Conservation (phyloP, 371 early-diverging fungal species). For the Mucor indicus region DNA sequence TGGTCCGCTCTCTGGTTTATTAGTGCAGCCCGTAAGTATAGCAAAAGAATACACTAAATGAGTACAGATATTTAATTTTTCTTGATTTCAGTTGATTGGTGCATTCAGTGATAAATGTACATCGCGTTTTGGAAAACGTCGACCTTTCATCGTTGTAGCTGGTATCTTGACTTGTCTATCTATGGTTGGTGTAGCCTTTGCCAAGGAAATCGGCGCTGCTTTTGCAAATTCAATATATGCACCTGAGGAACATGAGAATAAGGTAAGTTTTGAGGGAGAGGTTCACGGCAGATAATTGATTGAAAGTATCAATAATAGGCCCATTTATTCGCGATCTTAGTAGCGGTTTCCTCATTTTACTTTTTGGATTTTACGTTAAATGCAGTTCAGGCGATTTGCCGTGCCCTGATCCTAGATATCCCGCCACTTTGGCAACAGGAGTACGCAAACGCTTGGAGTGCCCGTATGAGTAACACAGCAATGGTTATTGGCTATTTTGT, state of each 20-base stretch:
- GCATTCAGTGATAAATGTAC: constrained; percentile 58
- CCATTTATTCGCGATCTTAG: constrained; percentile 40
- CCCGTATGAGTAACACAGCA: constrained; percentile 68
- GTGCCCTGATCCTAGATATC: constrained; percentile 76
- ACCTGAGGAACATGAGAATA: not conserved
- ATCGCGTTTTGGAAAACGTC: constrained; percentile 50
- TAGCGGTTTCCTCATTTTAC: constrained; percentile 72
- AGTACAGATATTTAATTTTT: constrained; percentile 9
- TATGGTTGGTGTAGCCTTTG: constrained; percentile 64
- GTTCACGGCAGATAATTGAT: too few species aligned
- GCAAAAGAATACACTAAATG: too few species aligned
- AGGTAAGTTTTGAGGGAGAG: too few species aligned
- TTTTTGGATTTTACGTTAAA: constrained; percentile 79
- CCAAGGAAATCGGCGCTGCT: constrained; percentile 46
- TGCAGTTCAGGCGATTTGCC: constrained; percentile 66
- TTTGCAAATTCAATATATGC: constrained; percentile 14
- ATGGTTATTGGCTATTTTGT: constrained; percentile 71
- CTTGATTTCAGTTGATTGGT: constrained; percentile 50
- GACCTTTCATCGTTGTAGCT: constrained; percentile 56
- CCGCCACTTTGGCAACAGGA: constrained; percentile 70
- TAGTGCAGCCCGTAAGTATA: constrained; percentile 34
- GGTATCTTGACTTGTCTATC: constrained; percentile 54
- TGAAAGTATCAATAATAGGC: constrained; percentile 14
- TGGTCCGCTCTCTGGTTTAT: constrained; percentile 72
- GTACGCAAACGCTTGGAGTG: constrained; percentile 69